Evolutionary conservation across 2,329 filamentous ascomycete genomes (phyloP).

Genomic region (Exophiala bonariae): DNA sequence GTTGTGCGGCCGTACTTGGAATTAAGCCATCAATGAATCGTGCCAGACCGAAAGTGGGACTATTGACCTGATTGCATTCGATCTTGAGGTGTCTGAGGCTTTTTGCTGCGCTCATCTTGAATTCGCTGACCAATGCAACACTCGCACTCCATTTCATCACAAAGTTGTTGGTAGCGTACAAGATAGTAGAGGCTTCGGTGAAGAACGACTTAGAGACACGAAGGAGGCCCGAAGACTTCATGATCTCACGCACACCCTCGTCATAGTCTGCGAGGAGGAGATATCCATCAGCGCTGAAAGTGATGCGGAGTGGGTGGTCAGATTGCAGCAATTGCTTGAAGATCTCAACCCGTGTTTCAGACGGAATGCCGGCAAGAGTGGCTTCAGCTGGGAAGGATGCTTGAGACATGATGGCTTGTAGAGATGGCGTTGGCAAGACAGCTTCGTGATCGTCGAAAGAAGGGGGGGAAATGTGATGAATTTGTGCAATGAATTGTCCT

Average conservation of each 20-base stretch:
- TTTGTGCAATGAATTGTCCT: no score
- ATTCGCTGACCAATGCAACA: background rate
- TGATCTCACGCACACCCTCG: background rate
- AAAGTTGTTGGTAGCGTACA: conserved; percentile 7
- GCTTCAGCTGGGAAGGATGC: background rate
- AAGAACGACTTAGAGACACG: background rate
- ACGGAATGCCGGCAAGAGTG: conserved; percentile 5
- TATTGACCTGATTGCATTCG: background rate
- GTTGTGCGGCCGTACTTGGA: background rate
- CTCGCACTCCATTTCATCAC: background rate
- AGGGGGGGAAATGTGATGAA: no score
- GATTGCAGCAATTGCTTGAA: conserved; percentile 5
- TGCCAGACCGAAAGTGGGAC: background rate
- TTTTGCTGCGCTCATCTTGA: no score
- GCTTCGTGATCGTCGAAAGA: no score
- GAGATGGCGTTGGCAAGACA: no score
- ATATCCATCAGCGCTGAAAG: background rate
- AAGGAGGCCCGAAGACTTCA: background rate
- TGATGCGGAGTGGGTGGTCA: background rate
- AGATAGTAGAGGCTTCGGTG: background rate
- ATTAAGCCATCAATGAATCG: background rate
- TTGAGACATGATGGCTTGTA: no score
- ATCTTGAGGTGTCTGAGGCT: conserved; percentile 7
- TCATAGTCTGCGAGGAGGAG: background rate
- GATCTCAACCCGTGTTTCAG: conserved; percentile 10